Conservation (phyloP, 257 asterid genomes). For the Solanum lycopersicoides region DNA sequence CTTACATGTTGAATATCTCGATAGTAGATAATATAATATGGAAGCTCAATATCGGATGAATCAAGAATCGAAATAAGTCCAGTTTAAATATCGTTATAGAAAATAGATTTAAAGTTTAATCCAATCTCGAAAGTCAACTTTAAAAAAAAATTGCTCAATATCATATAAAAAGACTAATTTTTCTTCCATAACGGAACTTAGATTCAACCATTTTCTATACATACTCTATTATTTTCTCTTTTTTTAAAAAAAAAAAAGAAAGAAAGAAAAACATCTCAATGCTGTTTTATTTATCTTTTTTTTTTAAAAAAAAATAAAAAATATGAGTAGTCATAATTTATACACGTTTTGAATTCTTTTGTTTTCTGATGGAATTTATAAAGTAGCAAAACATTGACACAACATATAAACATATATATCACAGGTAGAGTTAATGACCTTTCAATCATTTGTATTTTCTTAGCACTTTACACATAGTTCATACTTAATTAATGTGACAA, state of each 20-base stretch:
- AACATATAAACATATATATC: neutral
- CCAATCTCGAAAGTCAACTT: neutral
- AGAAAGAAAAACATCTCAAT: neutral
- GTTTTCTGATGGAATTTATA: neutral
- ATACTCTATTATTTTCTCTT: too few species aligned
- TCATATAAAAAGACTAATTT: neutral
- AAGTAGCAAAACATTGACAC: neutral
- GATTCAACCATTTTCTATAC: neutral
- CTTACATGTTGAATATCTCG: neutral
- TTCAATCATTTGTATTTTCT: neutral
- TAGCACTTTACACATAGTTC: neutral
- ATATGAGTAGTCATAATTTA: neutral
- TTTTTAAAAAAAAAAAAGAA: fast-evolving
- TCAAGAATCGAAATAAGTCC: neutral
- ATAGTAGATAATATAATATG: neutral
- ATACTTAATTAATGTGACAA: neutral
- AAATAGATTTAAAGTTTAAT: neutral
- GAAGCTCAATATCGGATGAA: neutral
- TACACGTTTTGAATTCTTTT: neutral
- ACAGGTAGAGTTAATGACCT: neutral
- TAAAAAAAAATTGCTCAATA: neutral
- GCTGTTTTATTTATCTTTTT: neutral
- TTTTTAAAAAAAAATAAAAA: too few species aligned
- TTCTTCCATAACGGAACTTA: neutral
- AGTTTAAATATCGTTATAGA: neutral